Evolutionary conservation across 1,284 basidiomycete species (phyloP).

Genomic region (Ceratobasidium sp.): DNA sequence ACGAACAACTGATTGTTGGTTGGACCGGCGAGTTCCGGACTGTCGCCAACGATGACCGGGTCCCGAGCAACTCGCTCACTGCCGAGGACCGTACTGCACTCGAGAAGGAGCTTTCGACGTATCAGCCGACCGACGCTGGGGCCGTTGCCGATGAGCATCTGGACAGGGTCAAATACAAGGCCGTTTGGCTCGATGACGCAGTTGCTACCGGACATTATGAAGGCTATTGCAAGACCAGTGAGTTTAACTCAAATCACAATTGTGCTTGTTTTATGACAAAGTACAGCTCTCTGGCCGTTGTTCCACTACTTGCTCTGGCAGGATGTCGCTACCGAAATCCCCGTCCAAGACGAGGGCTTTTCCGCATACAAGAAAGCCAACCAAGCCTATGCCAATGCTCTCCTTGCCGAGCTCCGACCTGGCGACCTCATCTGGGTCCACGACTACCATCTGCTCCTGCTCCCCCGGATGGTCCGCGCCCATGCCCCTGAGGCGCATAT

Average conservation of each 20-base stretch:
- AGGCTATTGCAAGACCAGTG: constrained; percentile 97
- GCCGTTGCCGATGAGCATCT: constrained; percentile 53
- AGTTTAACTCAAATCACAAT: constrained; percentile 51
- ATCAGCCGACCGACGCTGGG: constrained; percentile 69
- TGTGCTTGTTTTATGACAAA: constrained; percentile 38
- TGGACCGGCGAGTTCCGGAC: constrained; percentile 89
- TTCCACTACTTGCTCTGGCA: constrained; percentile 99
- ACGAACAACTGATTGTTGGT: constrained; percentile 91
- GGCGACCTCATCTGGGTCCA: constrained; percentile 94
- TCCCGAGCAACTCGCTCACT: constrained; percentile 60
- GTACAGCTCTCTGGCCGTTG: constrained; percentile 90
- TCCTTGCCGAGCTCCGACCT: constrained; percentile 79
- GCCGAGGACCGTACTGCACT: constrained; percentile 70
- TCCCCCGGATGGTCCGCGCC: constrained; percentile 65
- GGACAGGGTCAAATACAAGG: constrained; percentile 78
- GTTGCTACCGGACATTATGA: constrained; percentile 94
- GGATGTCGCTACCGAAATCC: constrained; percentile 84
- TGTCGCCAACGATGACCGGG: constrained; percentile 48
- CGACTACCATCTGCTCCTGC: constrained; percentile 67
- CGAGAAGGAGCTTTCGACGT: constrained; percentile 66
- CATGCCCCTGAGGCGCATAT: constrained; percentile 81
- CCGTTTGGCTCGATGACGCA: constrained; percentile 92
- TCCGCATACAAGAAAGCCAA: constrained; percentile 88
- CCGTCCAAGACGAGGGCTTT: constrained; percentile 86
- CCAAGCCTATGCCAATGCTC: constrained; percentile 81